Evolutionary conservation across 1,284 basidiomycete species (phyloP), one percentile per base, ranked within the genome.

Genomic region (Porodaedalea pini): DNA sequence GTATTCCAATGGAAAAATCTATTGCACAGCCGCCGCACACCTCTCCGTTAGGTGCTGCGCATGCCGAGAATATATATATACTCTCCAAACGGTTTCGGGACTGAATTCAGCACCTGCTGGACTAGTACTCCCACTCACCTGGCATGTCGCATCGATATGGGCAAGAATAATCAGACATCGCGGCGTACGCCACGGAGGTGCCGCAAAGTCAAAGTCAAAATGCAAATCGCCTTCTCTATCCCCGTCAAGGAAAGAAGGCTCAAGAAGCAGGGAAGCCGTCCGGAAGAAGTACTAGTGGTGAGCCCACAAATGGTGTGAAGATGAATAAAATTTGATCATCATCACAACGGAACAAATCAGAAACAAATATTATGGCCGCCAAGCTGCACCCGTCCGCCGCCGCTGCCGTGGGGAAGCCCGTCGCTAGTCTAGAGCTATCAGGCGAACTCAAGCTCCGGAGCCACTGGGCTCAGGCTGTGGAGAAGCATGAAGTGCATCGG

Each of bases 161-260:
- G 45, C 2, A 25, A 44, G 15, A 23, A 4, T 8, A 8, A 17
- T 29, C 25, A 29, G 31, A 47, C 27, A n/a, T 27, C 40, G 10
- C 19, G 21, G 23, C 32, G 36, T 19, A 34, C 54, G 54, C 45
- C 54, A 56, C 54, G 34, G 47, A 27, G 44, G 27, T 39, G 17
- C 47, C 39, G 41, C 56, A 54, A 58, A 58, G 57, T 48, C 56
- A 54, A 58, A 58, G 57, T 48, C 47, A 58, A 58, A 58, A 58
- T 43, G 51, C 51, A 58, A 58, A 58, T 54, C 57, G 34, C 11
- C 36, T 49, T 50, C 27, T 23, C 17, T 37, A 41, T 49, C 44
- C 17, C 51, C 51, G 39, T 53, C 51, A 58, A 34, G 56, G 19
- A 48, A 53, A 34, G 51, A 45, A 27, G 45, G 44, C 49, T 17